These are phyloP conservation scores for Cladobotryum mycophilum DNA, from an alignment of 2,329 filamentous ascomycete genomes.

Conservation along the genomic window DNA sequence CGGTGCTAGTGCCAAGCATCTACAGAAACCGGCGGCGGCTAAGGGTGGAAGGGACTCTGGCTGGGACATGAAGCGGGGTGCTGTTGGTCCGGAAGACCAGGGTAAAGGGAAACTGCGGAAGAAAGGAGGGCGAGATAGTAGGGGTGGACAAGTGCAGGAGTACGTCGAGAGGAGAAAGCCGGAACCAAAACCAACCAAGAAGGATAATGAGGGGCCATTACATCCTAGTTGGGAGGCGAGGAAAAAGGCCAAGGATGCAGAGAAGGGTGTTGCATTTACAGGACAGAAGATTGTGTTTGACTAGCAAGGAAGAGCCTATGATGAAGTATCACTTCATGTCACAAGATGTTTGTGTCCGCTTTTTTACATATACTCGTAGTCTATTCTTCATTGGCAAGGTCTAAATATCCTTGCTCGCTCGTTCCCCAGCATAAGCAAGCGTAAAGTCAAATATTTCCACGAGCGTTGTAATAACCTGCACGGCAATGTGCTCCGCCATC, in stretches of 20 bases:
- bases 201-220: slow-evolving; percentile 45
- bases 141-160: slow-evolving; percentile 2
- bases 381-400: no score
- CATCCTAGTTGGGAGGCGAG: slow-evolving; percentile 36
- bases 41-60: slow-evolving; percentile 38
- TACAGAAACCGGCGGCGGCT: slow-evolving; percentile 35
- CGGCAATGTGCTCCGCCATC: no score
- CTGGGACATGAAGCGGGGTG: slow-evolving; percentile 54
- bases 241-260: slow-evolving; percentile 18
- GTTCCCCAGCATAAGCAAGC: no score
- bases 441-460: no score
- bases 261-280: slow-evolving; percentile 15
- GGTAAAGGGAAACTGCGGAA: slow-evolving; percentile 45
- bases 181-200: slow-evolving; percentile 29
- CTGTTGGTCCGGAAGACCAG: slow-evolving; percentile 39
- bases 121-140: slow-evolving; percentile 33
- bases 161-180: slow-evolving; percentile 10
- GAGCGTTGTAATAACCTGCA: no score
- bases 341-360: no score
- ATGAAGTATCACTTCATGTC: no score
- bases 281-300: slow-evolving; percentile 21
- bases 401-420: no score
- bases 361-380: no score
- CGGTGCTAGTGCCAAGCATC: slow-evolving; percentile 63
- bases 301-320: slow-evolving; percentile 5